phyloP scores from a whole-genome alignment of 306 rosid species.

The Quercus gilva region DNA sequence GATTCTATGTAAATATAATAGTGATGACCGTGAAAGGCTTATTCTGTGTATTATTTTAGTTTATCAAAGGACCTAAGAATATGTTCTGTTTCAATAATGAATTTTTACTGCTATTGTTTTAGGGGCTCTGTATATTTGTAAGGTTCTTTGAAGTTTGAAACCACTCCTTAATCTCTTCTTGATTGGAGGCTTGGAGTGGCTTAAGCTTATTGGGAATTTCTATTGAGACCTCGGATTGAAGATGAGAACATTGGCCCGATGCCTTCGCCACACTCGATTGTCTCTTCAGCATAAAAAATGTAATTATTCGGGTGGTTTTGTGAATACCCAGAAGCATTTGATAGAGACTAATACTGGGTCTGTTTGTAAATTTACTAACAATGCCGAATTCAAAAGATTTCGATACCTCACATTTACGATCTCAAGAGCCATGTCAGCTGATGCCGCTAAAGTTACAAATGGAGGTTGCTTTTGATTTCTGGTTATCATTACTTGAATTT shows the following conservation, averaged over 20 bases:
- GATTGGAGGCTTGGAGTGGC: conserved; percentile 17
- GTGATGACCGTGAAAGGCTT: neutral
- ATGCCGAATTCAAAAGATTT: conserved; percentile 26
- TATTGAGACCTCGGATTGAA: conserved; percentile 20
- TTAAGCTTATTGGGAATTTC: conserved; percentile 5
- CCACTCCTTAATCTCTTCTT: conserved; percentile 12
- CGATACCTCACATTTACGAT: conserved; percentile 22
- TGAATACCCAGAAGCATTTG: conserved; percentile 32
- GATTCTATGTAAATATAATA: neutral
- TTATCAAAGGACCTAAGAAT: neutral
- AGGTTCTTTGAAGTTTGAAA: neutral
- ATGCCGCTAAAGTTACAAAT: conserved; percentile 42
- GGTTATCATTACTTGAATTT: neutral
- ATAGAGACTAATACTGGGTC: conserved; percentile 30
- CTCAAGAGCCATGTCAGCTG: conserved; percentile 53
- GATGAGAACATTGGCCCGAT: conserved; percentile 65
- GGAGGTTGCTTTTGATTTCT: conserved; percentile 47
- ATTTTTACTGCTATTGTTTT: conserved; percentile 23
- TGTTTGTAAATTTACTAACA: conserved; percentile 29
- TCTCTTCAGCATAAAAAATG: conserved; percentile 33
- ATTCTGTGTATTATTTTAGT: neutral
- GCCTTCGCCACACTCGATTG: conserved; percentile 41
- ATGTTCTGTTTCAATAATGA: conserved; percentile 11
- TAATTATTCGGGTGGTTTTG: conserved; percentile 25
- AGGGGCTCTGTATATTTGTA: conserved; percentile 23